A percentile compares a stretch with the other conserved stretches of the same genome.
Conservation (phyloP, 139 green algal genomes). For the Closterium sp. region DNA sequence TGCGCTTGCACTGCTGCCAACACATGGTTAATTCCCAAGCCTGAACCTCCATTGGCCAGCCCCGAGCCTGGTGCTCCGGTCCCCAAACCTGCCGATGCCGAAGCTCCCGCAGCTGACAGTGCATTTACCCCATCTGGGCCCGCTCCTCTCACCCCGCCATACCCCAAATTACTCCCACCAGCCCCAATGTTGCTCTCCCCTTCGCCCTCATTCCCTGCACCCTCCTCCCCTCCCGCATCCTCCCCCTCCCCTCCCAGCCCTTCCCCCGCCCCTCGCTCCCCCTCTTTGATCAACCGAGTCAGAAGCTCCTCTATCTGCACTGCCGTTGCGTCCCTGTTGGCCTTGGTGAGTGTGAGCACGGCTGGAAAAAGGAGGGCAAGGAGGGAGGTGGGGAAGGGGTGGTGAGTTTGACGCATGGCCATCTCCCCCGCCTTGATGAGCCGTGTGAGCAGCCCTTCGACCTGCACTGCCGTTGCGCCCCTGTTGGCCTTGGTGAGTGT, state of each 20-base stretch:
- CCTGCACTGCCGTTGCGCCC: constrained; percentile 25
- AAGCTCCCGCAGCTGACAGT: neutral
- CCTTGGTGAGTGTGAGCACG: too few species aligned
- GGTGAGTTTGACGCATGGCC: too few species aligned
- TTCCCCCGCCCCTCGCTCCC: neutral
- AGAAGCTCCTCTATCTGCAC: constrained; percentile 21
- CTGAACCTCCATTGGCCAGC: neutral
- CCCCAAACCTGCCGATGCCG: neutral
- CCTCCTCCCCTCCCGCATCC: neutral
- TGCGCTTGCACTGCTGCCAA: neutral
- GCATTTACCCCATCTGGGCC: neutral
- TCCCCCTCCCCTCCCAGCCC: neutral
- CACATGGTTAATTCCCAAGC: neutral
- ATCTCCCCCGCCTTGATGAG: too few species aligned
- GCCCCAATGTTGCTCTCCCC: neutral
- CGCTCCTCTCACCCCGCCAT: neutral
- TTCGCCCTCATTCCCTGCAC: neutral
- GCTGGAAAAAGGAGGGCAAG: too few species aligned
- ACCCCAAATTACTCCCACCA: neutral
- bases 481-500: constrained; percentile 38
- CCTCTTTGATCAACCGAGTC: neutral
- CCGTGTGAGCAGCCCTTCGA: constrained; percentile 15
- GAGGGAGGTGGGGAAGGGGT: too few species aligned
- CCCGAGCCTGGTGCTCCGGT: neutral
- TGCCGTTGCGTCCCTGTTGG: constrained; percentile 32